Conservation (phyloP, 164 flowering plant genomes). For the Stephania cephalantha region DNA sequence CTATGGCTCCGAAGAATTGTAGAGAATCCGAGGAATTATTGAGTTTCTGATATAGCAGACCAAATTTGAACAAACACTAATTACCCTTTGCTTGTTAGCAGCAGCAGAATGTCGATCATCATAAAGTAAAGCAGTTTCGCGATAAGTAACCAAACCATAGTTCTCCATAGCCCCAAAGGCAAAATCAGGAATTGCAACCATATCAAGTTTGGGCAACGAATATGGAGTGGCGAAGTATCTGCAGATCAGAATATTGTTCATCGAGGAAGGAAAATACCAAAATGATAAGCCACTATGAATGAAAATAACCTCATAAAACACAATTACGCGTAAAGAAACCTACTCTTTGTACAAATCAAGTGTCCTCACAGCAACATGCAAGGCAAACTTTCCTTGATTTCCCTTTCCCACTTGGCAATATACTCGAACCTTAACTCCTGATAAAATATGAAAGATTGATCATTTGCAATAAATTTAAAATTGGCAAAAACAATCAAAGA, state of each 20-base stretch:
- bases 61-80: neutral
- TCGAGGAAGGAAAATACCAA: neutral
- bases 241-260: slow-evolving; percentile 10
- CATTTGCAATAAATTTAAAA: neutral
- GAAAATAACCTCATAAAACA: neutral
- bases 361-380: slow-evolving; percentile 84
- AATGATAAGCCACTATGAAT: neutral
- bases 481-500: neutral
- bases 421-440: slow-evolving; percentile 82
- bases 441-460: neutral
- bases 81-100: slow-evolving; percentile 86
- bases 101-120: slow-evolving; percentile 94
- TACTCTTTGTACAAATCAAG: slow-evolving; percentile 80
- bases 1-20: neutral
- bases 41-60: neutral
- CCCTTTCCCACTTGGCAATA: slow-evolving; percentile 83
- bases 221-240: slow-evolving; percentile 89
- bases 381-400: slow-evolving; percentile 86
- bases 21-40: neutral
- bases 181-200: slow-evolving; percentile 98
- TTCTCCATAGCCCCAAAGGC: slow-evolving; percentile 99
- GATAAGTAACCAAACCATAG: slow-evolving; percentile 93
- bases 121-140: slow-evolving; percentile 86
- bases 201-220: slow-evolving; percentile 88
- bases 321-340: neutral